Conservation (phyloP, 116 monocot species). For the Posidonia oceanica region DNA sequence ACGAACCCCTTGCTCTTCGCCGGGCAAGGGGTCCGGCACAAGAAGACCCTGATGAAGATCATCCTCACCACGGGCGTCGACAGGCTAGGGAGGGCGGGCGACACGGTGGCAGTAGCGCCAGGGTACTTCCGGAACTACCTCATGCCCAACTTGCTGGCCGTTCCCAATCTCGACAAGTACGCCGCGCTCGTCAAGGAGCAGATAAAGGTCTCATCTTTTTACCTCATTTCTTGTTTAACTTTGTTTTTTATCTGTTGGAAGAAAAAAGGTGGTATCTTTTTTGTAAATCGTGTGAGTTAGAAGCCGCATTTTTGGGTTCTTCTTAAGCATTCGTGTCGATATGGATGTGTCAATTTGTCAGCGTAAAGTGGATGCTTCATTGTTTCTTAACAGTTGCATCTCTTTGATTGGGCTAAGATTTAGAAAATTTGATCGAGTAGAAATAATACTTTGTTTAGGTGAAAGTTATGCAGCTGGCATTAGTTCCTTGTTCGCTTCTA, state of each 20-base stretch:
- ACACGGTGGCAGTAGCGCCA: conserved; percentile 84
- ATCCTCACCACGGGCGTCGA: conserved; percentile 89
- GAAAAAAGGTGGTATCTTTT: too few relatives aligned
- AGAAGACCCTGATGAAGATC: conserved; percentile 66
- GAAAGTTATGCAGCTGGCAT: too few relatives aligned
- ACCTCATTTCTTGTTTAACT: not conserved
- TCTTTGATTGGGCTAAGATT: too few relatives aligned
- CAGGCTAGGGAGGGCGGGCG: conserved; percentile 77
- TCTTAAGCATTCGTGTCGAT: too few relatives aligned
- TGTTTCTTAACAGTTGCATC: too few relatives aligned
- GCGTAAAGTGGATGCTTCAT: too few relatives aligned
- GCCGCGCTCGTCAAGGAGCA: conserved; percentile 56
- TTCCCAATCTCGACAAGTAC: conserved; percentile 83
- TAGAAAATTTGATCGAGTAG: too few relatives aligned
- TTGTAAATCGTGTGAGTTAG: too few relatives aligned
- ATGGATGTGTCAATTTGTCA: too few relatives aligned
- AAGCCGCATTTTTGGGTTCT: too few relatives aligned
- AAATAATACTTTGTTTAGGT: too few relatives aligned
- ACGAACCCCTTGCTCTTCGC: conserved; percentile 53
- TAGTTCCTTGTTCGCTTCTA: too few relatives aligned
- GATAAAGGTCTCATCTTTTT: conserved; percentile 36
- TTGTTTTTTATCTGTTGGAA: not conserved
- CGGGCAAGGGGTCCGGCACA: conserved; percentile 60
- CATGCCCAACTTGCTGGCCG: conserved; percentile 93
- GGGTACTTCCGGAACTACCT: conserved; percentile 90